Evolutionary conservation across 2,329 filamentous ascomycete species (phyloP).

Genomic region (Aschersonia sp.): DNA sequence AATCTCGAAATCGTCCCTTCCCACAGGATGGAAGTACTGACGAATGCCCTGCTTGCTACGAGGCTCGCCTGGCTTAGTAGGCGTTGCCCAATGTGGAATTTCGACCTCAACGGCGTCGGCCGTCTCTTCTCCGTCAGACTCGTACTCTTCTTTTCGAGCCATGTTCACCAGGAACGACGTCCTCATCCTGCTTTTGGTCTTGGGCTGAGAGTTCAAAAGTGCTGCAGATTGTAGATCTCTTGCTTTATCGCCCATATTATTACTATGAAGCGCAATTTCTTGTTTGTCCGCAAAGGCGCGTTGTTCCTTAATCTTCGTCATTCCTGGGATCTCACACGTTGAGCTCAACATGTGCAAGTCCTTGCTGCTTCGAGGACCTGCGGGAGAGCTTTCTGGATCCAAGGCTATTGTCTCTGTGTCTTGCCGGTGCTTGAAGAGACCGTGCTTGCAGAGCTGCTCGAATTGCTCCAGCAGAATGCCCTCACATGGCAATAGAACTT

Average conservation of each 20-base stretch:
- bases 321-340: no score
- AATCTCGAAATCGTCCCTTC: constrained; percentile 15
- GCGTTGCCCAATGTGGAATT: constrained; percentile 8
- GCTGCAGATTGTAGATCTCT: no score
- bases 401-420: no score
- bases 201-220: not conserved
- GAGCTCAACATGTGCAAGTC: no score
- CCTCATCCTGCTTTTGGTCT: constrained; percentile 10
- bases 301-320: no score
- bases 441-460: constrained; percentile 23
- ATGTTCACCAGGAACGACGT: constrained; percentile 17
- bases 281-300: no score
- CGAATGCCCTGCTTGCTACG: constrained; percentile 12
- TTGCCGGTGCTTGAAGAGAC: constrained; percentile 16
- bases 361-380: no score
- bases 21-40: constrained; percentile 14
- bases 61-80: not conserved
- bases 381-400: no score
- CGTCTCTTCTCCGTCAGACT: constrained; percentile 13
- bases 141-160: constrained; percentile 15
- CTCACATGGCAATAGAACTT: constrained; percentile 52
- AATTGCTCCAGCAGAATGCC: constrained; percentile 28
- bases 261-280: no score
- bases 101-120: constrained; percentile 11
- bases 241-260: no score